Evolutionary conservation across 2,329 filamentous ascomycete genomes (phyloP), one percentile per base, ranked within the genome.

Genomic region (Phialophora tarda): DNA sequence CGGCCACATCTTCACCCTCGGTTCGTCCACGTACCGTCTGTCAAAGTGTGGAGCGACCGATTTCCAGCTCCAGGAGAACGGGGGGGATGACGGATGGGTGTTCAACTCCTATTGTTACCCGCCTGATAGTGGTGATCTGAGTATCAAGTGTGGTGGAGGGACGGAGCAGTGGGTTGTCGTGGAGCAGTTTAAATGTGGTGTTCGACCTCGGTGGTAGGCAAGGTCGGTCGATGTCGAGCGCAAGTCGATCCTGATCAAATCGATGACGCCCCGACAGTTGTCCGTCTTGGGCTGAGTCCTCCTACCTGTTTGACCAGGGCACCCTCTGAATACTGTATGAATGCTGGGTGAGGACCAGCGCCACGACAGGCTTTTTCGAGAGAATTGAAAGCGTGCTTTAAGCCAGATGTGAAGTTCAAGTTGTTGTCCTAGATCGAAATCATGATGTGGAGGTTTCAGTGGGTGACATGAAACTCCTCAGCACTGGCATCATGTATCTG

Each of bases 1-100:
- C 28, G 53, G 53, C 24, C 24, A 30, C 11, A 34, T 28, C 17
- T 55, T 55, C 28, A 32, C 24, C 8, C 26, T 55, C 44, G 57
- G 47, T 3, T 28, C 47, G 23, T 32, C 57, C 11, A 51, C 24
- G 26, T 59, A 59, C 26, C 57, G 57, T n/a, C 30, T 59, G 0
- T 24, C 41, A 23, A 47, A 59, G 7, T 59, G 57, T 17, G 57
- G 57, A 34, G 57, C 50, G 57, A 48, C 41, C 7, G 24, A 30
- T 12, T 59, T 59, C n/a, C 57, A 59, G 26, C 57, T 59, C 3
- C 41, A 59, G 44, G 41, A 59, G n/a, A 26, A 23, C 10, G 44
- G 23, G 1, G 57, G 41, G 3, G 44, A 26, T 10, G 57, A 59
- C 12, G 57, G 57, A 7, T 59, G 57, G 57, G 57, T 48, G 26